phyloP scores from a whole-genome alignment of 345 rosid genomes.

The Clausena lansium region DNA sequence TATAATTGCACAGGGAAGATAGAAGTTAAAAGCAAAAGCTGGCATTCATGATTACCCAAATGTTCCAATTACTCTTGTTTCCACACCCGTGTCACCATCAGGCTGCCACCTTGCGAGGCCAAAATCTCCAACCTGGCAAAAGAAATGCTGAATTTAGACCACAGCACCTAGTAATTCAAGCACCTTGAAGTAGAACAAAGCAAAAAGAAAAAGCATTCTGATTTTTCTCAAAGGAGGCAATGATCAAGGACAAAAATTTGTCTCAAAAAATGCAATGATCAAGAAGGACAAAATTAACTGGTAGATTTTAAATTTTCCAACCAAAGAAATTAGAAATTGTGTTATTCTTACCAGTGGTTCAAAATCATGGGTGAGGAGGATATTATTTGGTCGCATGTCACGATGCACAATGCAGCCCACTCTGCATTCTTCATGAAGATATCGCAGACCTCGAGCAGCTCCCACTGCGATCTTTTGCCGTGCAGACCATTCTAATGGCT shows the following conservation, averaged over 20 bases:
- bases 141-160: slow-evolving; percentile 9
- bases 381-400: slow-evolving; percentile 99
- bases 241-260: not conserved
- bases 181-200: not conserved
- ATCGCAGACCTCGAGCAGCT: slow-evolving; percentile 96
- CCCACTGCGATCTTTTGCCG: slow-evolving; percentile 96
- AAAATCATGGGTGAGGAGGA: slow-evolving; percentile 96
- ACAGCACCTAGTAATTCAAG: not conserved
- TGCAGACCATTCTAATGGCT: slow-evolving; percentile 82
- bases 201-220: not conserved
- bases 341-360: slow-evolving; percentile 77
- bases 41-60: slow-evolving; percentile 63
- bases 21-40: slow-evolving; percentile 12
- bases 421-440: slow-evolving; percentile 99
- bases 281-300: not conserved
- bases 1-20: not conserved
- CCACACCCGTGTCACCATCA: slow-evolving; percentile 93
- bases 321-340: not conserved
- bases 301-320: not conserved
- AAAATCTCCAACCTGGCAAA: slow-evolving; percentile 90
- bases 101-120: slow-evolving; percentile 99
- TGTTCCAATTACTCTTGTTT: slow-evolving; percentile 97
- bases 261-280: not conserved
- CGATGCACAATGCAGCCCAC: slow-evolving; percentile 99
- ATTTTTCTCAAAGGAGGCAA: not conserved